Percentiles rank a stretch among this genome's conserved stretches.
phyloP scores from a whole-genome alignment of 305 asterid genomes.

The Solanum hybrid region DNA sequence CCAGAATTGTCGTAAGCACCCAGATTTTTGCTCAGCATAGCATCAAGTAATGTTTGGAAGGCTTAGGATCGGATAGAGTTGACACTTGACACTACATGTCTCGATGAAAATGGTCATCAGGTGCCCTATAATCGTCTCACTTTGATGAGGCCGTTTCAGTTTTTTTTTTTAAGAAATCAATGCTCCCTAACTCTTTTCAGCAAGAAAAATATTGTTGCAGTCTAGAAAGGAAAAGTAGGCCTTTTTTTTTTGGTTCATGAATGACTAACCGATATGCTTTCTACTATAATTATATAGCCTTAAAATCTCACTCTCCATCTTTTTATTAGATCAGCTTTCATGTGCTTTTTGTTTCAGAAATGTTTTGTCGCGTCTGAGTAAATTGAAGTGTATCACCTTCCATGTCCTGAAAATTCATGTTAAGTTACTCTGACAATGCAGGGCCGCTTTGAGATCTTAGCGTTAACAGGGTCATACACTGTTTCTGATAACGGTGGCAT shows the following conservation, averaged over 20 bases:
- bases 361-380: neutral
- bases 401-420: neutral
- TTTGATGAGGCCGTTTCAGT: neutral
- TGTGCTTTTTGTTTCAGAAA: neutral
- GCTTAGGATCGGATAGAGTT: neutral
- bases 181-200: neutral
- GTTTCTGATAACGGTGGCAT: slow-evolving; percentile 57
- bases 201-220: neutral
- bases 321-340: too few relatives aligned
- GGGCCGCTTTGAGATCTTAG: slow-evolving; percentile 90
- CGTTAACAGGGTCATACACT: slow-evolving; percentile 69
- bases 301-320: neutral
- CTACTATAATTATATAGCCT: neutral
- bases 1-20: neutral
- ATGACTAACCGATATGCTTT: neutral
- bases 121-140: neutral
- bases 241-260: neutral
- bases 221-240: neutral
- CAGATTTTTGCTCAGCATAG: neutral
- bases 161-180: neutral
- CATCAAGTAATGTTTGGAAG: neutral
- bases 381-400: neutral
- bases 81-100: neutral
- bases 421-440: slow-evolving; percentile 24
- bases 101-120: neutral